Base-by-base conservation (phyloP, 257 asterid species). In the Capsicum baccatum region DNA sequence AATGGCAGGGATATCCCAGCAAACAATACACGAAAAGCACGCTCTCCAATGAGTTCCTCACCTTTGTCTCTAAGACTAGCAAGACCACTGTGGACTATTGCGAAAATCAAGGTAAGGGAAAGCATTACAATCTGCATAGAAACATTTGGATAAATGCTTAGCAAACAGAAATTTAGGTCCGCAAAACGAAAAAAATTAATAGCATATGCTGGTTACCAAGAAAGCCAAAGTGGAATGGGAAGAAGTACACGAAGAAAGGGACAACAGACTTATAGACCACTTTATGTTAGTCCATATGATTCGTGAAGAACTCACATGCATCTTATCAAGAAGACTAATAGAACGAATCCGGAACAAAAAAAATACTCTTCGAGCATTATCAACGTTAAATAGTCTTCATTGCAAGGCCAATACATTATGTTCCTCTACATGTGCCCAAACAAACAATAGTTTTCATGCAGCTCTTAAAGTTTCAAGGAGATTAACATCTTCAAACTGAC, bases 1-100 rank as follows among this genome's bases (percentile, higher is more conserved):
- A 97, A 86, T 63, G 99, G 99, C 89, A 97, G 94, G 70, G 99
- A 93, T 81, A 84, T n/a, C 83, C 97, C 99, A 0, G 98, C 99
- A 90, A 95, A 97, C 71, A 97, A 89, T 64, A 97, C 99, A 86
- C 99, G 98, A 89, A 88, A 97, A 66, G 98, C 98, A 85, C 98
- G 93, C 85, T 92, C 98, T 81, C 99, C 99, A 58, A 97, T 92
- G 86, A 97, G 89, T 88, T 94, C 94, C 95, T 97, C 99, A 83
- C 99, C 99, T 83, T 89, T 83, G 90, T 95, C 99, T 89, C 99
- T 94, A 58, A 95, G 91, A 91, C 98, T 97, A 81, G 99, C 98
- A 87, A 97, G 92, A 83, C 99, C 99, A 86, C 99, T 97, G 84
- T 97, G 99, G 84, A 86, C 98, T 86, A 95, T 19, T 39, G 97